Evolutionary conservation across 2,329 filamentous ascomycete genomes (phyloP).

Genomic region (Thielaviopsis cerberus): DNA sequence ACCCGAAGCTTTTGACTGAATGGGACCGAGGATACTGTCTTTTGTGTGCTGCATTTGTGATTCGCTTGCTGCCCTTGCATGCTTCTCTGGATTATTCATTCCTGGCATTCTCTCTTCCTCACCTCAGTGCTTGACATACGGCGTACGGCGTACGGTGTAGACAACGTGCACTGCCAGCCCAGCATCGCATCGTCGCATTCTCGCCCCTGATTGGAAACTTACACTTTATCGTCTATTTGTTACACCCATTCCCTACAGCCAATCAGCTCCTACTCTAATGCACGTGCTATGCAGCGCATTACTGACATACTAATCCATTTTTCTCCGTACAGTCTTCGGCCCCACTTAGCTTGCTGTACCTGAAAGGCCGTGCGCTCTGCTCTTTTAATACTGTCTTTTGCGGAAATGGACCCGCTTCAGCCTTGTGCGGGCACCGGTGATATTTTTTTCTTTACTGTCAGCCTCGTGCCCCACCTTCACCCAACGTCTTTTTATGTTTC

Average conservation of each 20-base stretch:
- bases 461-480: not conserved
- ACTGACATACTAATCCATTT: not conserved
- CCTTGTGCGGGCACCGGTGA: not conserved
- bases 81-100: not conserved
- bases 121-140: too few species aligned
- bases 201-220: not conserved
- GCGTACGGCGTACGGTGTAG: too few species aligned
- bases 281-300: slow-evolving; percentile 1
- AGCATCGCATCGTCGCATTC: not conserved
- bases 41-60: not conserved
- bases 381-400: not conserved
- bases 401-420: not conserved
- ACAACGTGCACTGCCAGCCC: not conserved
- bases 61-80: not conserved
- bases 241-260: not conserved
- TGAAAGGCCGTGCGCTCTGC: not conserved
- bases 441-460: not conserved
- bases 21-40: too few species aligned
- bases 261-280: not conserved
- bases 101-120: too few species aligned
- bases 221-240: not conserved
- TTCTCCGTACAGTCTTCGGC: not conserved
- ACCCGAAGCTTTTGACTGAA: too few species aligned
- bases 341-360: not conserved
- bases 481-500: not conserved